Percentiles rank a stretch among this genome's conserved stretches.
These are phyloP conservation scores for Lablab purpureus DNA, from an alignment of 306 rosid species.

Conservation along the genomic window DNA sequence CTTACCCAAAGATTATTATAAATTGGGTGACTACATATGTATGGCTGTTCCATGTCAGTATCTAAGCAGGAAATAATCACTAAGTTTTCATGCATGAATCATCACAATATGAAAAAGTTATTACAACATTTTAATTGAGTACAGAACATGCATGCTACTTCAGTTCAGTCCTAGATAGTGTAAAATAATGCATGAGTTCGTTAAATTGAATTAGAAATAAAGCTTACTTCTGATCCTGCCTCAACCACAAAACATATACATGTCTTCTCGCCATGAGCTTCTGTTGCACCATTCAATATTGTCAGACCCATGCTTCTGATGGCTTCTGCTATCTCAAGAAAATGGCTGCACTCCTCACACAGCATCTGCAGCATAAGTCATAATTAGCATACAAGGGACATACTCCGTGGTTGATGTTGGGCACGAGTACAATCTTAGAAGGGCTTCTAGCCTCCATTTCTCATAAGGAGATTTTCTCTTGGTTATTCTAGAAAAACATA, in stretches of 20 bases:
- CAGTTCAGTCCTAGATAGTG: background rate
- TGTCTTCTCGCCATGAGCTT: constrained; percentile 81
- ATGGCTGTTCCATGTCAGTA: background rate
- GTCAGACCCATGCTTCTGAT: constrained; percentile 86
- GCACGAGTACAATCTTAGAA: constrained; percentile 10
- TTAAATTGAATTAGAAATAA: background rate
- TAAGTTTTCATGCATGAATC: constrained; percentile 16
- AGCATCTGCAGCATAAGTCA: constrained; percentile 68
- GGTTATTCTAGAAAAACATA: constrained; percentile 8
- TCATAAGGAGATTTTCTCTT: background rate
- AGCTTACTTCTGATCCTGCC: constrained; percentile 50
- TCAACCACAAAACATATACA: constrained; percentile 95
- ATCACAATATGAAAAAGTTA: background rate
- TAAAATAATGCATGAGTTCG: background rate
- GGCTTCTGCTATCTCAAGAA: constrained; percentile 96
- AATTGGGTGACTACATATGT: constrained; percentile 5
- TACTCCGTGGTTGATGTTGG: background rate
- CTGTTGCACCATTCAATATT: constrained; percentile 85
- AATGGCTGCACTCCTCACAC: constrained; percentile 94
- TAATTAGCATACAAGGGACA: constrained; percentile 29
- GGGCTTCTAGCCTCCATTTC: constrained; percentile 15
- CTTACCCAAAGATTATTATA: background rate
- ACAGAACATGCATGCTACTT: background rate
- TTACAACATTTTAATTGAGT: background rate
- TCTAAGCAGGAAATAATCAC: background rate